Percentiles rank a stretch among this genome's conserved stretches.
phyloP scores from a whole-genome alignment of 75 land plant species.

The Larix kaempferi region DNA sequence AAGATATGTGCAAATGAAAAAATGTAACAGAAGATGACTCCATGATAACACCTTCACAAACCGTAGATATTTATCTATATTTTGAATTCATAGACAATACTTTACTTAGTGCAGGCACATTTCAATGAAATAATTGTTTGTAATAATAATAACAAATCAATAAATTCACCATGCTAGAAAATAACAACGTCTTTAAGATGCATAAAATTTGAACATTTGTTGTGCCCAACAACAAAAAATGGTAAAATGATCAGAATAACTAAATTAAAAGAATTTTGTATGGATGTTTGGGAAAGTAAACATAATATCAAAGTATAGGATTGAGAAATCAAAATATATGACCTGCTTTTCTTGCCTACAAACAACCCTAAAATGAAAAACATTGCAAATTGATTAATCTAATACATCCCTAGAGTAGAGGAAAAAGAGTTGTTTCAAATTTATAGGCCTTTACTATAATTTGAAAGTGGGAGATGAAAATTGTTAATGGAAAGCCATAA shows the following conservation, averaged over 20 bases:
- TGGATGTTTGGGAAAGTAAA: too few species aligned
- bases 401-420: background rate
- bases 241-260: too few species aligned
- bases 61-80: too few species aligned
- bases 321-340: too few species aligned
- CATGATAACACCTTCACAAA: background rate
- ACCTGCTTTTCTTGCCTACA: background rate
- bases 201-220: background rate
- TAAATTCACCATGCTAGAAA: background rate
- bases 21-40: background rate
- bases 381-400: background rate
- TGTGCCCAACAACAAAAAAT: background rate
- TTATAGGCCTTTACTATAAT: constrained; percentile 3
- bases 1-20: background rate
- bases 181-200: background rate
- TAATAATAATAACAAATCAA: background rate
- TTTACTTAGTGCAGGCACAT: background rate
- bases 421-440: background rate
- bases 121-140: background rate
- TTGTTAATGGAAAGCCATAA: background rate
- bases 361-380: background rate
- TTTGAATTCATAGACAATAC: background rate
- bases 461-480: background rate
- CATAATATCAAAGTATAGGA: too few species aligned
- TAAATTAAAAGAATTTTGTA: too few species aligned